A percentile compares a stretch with the other conserved stretches of the same genome.
Evolutionary conservation across 2,329 filamentous ascomycete species (phyloP).

Genomic region (Epichloe uncinata): DNA sequence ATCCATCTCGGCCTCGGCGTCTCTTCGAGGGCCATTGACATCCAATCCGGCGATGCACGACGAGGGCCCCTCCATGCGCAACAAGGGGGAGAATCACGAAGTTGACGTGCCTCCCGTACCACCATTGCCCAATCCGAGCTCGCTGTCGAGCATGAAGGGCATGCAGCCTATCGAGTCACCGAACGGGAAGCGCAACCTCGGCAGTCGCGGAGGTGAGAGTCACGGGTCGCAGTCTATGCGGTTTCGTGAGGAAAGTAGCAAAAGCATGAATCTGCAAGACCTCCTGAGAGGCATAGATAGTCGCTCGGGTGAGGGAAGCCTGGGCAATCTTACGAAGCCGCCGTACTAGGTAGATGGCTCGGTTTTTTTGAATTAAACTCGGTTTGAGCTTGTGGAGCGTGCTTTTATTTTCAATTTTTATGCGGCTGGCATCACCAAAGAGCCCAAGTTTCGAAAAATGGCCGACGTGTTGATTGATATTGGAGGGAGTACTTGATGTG

Average conservation of each 20-base stretch:
- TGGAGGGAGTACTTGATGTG: too few species aligned
- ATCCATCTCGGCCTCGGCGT: slow-evolving; percentile 22
- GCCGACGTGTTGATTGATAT: too few species aligned
- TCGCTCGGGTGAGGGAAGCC: slow-evolving; percentile 28
- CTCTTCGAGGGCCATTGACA: slow-evolving; percentile 25
- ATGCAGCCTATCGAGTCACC: slow-evolving; percentile 6
- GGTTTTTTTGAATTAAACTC: background rate
- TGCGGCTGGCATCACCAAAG: background rate
- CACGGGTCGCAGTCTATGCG: slow-evolving; percentile 20
- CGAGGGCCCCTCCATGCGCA: background rate
- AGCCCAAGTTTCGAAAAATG: too few species aligned
- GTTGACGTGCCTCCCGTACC: slow-evolving; percentile 42
- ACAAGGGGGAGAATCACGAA: slow-evolving; percentile 10
- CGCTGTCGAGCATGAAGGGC: slow-evolving; percentile 17
- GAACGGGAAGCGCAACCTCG: slow-evolving; percentile 18
- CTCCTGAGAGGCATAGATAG: slow-evolving; percentile 38
- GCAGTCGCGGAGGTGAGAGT: slow-evolving; percentile 30
- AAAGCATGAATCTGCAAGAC: slow-evolving; percentile 33
- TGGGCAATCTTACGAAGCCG: slow-evolving; percentile 34
- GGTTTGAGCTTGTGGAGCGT: background rate
- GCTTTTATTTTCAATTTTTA: background rate
- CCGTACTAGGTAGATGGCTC: slow-evolving; percentile 28
- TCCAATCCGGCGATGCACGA: slow-evolving; percentile 27
- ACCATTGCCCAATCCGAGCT: slow-evolving; percentile 31
- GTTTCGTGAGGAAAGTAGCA: slow-evolving; percentile 19